A percentile compares a stretch with the other conserved stretches of the same genome.
phyloP scores from a whole-genome alignment of 192 early-diverging fungal genomes.

The Coemansia sp. region DNA sequence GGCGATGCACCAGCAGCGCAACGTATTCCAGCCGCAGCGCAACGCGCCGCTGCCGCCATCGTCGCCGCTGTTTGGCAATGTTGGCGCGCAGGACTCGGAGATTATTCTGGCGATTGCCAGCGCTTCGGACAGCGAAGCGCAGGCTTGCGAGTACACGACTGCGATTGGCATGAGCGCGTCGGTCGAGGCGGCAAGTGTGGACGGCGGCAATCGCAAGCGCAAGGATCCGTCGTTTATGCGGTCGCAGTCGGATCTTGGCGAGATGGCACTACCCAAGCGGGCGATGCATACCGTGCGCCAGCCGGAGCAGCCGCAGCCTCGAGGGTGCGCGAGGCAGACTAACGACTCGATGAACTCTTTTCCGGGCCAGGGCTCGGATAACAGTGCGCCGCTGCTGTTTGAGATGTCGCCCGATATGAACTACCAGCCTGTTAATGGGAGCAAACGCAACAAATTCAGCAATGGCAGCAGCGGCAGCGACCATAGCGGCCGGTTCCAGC shows the following conservation, averaged over 20 bases:
- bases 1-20: slow-evolving; percentile 14
- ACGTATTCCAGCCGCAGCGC: neutral
- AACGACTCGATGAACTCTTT: neutral
- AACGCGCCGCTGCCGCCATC: slow-evolving; percentile 31
- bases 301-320: neutral
- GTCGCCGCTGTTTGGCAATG: slow-evolving; percentile 9
- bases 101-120: slow-evolving; percentile 9
- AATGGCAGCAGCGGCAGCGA: slow-evolving; percentile 6
- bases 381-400: slow-evolving; percentile 22
- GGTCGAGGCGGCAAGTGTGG: neutral
- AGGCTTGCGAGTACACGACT: neutral
- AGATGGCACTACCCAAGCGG: slow-evolving; percentile 33
- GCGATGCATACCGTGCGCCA: slow-evolving; percentile 8
- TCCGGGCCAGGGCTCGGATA: slow-evolving; percentile 6
- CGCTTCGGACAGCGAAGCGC: slow-evolving; percentile 23
- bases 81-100: slow-evolving; percentile 6
- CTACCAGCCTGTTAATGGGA: neutral
- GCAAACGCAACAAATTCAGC: neutral
- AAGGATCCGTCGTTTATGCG: slow-evolving; percentile 52
- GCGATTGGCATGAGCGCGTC: slow-evolving; percentile 10
- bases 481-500: neutral
- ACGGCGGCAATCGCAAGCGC: slow-evolving; percentile 30
- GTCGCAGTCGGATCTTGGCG: slow-evolving; percentile 47
- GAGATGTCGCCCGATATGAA: slow-evolving; percentile 37
- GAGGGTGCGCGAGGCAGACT: neutral